A percentile compares a stretch with the other conserved stretches of the same genome.
Evolutionary conservation across 768 basidiomycete species (phyloP).

Genomic region (Multifurca ochricompacta): DNA sequence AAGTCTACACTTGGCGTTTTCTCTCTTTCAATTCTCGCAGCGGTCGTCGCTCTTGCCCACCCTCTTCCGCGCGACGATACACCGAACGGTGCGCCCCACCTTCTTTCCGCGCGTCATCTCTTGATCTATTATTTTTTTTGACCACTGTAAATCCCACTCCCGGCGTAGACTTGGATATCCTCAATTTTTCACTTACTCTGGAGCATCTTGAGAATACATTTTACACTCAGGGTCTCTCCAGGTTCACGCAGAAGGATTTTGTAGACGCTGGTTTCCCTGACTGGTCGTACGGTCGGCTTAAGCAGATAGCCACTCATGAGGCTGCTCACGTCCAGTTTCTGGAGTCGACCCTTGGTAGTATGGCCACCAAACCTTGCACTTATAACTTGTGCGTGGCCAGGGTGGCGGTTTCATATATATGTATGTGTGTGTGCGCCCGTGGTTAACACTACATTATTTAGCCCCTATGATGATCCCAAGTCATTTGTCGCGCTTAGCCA

Average conservation of each 20-base stretch:
- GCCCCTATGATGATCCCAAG: slow-evolving; percentile 38
- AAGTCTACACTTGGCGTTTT: neutral
- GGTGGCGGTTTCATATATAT: no score
- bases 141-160: neutral
- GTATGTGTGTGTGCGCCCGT: neutral
- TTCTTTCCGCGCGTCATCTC: no score
- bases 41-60: neutral
- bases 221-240: slow-evolving; percentile 28
- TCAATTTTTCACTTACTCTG: slow-evolving; percentile 32
- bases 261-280: slow-evolving; percentile 29
- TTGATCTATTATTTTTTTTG: no score
- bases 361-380: slow-evolving; percentile 33
- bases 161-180: slow-evolving; percentile 24
- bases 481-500: slow-evolving; percentile 44
- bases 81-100: slow-evolving; percentile 3
- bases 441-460: slow-evolving; percentile 16
- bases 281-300: slow-evolving; percentile 31
- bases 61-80: slow-evolving; percentile 13
- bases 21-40: neutral
- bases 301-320: slow-evolving; percentile 37
- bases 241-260: slow-evolving; percentile 34
- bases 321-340: slow-evolving; percentile 35
- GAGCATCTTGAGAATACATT: slow-evolving; percentile 33
- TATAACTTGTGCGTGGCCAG: slow-evolving; percentile 30
- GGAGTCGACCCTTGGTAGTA: slow-evolving; percentile 28